These are phyloP conservation scores for Mycena galericulata DNA, from an alignment of 768 basidiomycete species.

Conservation along the genomic window DNA sequence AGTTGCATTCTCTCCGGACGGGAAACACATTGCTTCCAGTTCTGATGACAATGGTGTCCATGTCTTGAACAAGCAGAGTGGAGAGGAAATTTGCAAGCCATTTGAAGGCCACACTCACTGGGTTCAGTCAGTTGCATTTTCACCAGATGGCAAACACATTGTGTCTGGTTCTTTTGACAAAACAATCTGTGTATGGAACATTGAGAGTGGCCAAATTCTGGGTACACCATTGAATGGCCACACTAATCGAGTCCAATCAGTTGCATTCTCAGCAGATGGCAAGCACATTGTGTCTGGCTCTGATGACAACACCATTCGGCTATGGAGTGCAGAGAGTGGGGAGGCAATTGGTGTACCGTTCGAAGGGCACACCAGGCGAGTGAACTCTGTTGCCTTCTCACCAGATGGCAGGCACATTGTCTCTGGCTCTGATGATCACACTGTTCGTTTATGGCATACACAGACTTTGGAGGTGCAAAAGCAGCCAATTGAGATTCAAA, in stretches of 20 bases:
- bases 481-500: neutral
- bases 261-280: neutral
- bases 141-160: too few species aligned
- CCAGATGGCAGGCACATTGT: neutral
- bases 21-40: neutral
- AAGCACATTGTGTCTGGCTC: neutral
- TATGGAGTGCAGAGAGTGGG: neutral
- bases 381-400: neutral
- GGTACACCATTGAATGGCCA: neutral
- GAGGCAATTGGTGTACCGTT: neutral
- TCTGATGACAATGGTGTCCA: neutral
- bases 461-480: neutral
- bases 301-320: neutral
- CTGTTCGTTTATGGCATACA: neutral
- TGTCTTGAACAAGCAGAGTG: neutral
- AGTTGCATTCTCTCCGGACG: neutral
- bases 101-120: too few species aligned
- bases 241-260: neutral
- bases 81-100: neutral
- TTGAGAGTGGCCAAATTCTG: neutral
- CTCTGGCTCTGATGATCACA: neutral
- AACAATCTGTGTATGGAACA: too few species aligned
- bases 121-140: too few species aligned
- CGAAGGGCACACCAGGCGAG: neutral
- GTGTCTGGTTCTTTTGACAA: too few species aligned